phyloP scores from a whole-genome alignment of 768 basidiomycete species.

The Naganishia kalamii region DNA sequence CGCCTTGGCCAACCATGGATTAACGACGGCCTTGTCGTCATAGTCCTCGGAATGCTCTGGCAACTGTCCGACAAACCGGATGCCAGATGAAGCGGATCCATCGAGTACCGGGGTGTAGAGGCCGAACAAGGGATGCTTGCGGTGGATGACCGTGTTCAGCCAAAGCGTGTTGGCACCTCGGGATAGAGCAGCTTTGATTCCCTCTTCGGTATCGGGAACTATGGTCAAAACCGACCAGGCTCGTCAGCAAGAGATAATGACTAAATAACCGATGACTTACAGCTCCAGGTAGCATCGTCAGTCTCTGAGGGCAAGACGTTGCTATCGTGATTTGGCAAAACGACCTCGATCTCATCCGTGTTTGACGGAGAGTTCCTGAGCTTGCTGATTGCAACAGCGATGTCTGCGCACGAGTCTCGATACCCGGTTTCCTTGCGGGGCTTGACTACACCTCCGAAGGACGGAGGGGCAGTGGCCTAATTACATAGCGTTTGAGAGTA shows the following conservation, averaged over 20 bases:
- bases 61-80: constrained; percentile 33
- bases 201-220: constrained; percentile 36
- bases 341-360: constrained; percentile 19
- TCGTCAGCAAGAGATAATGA: constrained; percentile 9
- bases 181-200: constrained; percentile 30
- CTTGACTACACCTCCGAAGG: constrained; percentile 36
- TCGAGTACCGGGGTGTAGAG: neutral
- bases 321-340: constrained; percentile 26
- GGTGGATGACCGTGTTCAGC: constrained; percentile 36
- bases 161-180: constrained; percentile 35
- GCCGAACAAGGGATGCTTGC: constrained; percentile 32
- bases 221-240: constrained; percentile 31
- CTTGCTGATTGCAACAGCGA: constrained; percentile 30
- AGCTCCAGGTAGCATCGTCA: constrained; percentile 11
- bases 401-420: constrained; percentile 34
- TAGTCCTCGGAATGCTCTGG: constrained; percentile 29
- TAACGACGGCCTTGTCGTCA: constrained; percentile 40
- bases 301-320: neutral
- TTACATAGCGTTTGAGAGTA: neutral
- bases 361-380: neutral
- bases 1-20: constrained; percentile 30
- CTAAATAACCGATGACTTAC: neutral
- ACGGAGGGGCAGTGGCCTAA: constrained; percentile 19
- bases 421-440: constrained; percentile 42
- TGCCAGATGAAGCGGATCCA: neutral